Base-by-base conservation (phyloP, 805 yeast species). In the Ogataea trehalophila region DNA sequence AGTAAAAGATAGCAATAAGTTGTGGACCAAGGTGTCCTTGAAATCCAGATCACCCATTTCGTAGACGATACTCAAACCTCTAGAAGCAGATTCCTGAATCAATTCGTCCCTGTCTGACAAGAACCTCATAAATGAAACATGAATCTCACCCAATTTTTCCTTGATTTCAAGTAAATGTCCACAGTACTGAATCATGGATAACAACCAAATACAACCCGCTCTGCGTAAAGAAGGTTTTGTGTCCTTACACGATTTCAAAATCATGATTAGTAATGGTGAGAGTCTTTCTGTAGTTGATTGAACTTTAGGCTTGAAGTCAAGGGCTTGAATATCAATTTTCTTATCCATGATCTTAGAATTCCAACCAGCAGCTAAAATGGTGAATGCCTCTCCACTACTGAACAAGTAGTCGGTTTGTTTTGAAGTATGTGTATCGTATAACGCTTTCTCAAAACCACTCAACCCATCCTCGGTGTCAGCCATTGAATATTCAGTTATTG, bases 71-170 rank as follows among this genome's bases (percentile, higher is more conserved):
- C 91, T 80, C 44, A 92, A 72, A 3, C 97, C 99, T 55, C 95
- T 74, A 0, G 96, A 82, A 0, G 98, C 97, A 13, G 94, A 78
- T 50, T 92, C 97, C 60, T 92, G 97, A n/a, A 90, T 73, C 17
- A 90, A 66, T 31, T 91, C 97, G 61, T 92, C 97, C 44, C 83
- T 71, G 52, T 86, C 94, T 0, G 87, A 81, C 46, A 92, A 70
- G 59, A 87, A 87, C 50, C 77, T 75, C 86, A 89, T 81, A 57
- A 92, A 91, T 0, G 85, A 69, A 4, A 76, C 60, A 62, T 92
- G 97, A 39, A 90, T 79, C 22, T 76, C 76, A n/a, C 79, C 68
- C 0, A 88, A 71, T 5, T 67, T 68, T 0, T 59, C 66, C 22
- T 59, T 58, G 0, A 85, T 63, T 0, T 60, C 58, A 1, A 67